phyloP scores from a whole-genome alignment of 2,329 filamentous ascomycete genomes.

The Penicillium sp. region DNA sequence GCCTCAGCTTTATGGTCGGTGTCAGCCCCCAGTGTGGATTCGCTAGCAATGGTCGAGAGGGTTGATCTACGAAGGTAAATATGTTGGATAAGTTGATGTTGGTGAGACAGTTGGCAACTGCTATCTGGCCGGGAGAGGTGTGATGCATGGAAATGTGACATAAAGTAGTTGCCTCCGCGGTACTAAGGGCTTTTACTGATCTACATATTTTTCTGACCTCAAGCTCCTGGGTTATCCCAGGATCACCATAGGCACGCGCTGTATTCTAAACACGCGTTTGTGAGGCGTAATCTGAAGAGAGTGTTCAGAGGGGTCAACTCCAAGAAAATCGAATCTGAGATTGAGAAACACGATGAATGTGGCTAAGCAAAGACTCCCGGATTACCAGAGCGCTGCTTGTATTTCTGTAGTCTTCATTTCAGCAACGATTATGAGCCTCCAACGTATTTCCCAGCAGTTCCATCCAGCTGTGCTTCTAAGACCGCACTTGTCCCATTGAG shows the following conservation, averaged over 20 bases:
- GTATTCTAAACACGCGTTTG: too few species aligned
- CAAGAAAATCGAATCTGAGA: too few species aligned
- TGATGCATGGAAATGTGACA: background rate
- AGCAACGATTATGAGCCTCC: background rate
- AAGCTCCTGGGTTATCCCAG: too few species aligned
- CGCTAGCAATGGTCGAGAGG: background rate
- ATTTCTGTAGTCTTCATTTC: background rate
- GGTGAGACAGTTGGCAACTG: background rate
- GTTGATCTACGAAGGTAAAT: background rate
- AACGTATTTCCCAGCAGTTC: conserved; percentile 54
- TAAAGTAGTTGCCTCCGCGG: too few species aligned
- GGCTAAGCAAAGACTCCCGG: too few species aligned
- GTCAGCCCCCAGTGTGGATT: background rate
- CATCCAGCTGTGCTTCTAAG: conserved; percentile 60
- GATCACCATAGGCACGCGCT: too few species aligned
- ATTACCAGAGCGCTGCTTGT: background rate
- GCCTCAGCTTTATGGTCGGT: too few species aligned
- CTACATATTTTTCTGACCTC: too few species aligned
- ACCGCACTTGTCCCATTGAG: conserved; percentile 59
- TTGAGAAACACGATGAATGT: too few species aligned
- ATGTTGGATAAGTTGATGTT: background rate
- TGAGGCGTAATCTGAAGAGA: too few species aligned
- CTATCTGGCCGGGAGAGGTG: background rate
- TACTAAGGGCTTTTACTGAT: too few species aligned
- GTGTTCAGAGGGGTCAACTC: too few species aligned